A percentile compares a stretch with the other conserved stretches of the same genome.
These are phyloP conservation scores for Didymella pinodella DNA, from an alignment of 2,329 filamentous ascomycete genomes.

Conservation along the genomic window DNA sequence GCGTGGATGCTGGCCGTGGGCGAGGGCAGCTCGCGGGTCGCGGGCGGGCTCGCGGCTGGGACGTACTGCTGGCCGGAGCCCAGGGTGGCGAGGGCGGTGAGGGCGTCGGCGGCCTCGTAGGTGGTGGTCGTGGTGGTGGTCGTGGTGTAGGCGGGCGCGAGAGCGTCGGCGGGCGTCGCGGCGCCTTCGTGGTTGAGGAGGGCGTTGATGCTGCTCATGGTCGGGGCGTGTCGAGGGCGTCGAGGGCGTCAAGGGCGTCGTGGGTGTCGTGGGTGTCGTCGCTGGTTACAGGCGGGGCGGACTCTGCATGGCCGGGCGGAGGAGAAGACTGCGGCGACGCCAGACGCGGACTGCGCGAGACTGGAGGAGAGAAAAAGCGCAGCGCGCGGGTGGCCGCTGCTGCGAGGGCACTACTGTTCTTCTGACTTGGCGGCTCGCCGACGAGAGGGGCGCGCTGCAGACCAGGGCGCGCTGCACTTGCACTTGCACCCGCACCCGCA, in stretches of 20 bases:
- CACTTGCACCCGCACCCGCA: no score
- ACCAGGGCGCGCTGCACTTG: background rate
- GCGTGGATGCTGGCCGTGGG: conserved; percentile 39
- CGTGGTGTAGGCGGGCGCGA: conserved; percentile 12
- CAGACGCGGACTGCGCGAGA: background rate
- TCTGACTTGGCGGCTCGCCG: conserved; percentile 12
- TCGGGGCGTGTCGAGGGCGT: background rate
- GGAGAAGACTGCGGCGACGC: background rate
- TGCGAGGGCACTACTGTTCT: conserved; percentile 3
- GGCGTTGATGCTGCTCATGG: conserved; percentile 48
- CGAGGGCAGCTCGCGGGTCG: conserved; percentile 36
- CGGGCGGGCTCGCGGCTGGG: conserved; percentile 22
- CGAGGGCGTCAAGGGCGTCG: no score
- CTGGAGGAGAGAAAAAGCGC: conserved; percentile 10
- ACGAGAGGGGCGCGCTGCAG: conserved; percentile 4
- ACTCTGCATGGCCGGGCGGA: background rate
- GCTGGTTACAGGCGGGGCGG: conserved; percentile 4
- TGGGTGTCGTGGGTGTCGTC: background rate
- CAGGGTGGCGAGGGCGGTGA: conserved; percentile 47
- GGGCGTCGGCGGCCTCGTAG: conserved; percentile 53
- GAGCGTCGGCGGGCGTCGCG: conserved; percentile 15
- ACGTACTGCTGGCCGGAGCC: conserved; percentile 46
- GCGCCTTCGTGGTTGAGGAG: conserved; percentile 47
- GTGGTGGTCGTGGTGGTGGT: conserved; percentile 29
- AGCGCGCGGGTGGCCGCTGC: conserved; percentile 15